Evolutionary conservation across 306 rosid genomes (phyloP).

Genomic region (Alnus rubra): DNA sequence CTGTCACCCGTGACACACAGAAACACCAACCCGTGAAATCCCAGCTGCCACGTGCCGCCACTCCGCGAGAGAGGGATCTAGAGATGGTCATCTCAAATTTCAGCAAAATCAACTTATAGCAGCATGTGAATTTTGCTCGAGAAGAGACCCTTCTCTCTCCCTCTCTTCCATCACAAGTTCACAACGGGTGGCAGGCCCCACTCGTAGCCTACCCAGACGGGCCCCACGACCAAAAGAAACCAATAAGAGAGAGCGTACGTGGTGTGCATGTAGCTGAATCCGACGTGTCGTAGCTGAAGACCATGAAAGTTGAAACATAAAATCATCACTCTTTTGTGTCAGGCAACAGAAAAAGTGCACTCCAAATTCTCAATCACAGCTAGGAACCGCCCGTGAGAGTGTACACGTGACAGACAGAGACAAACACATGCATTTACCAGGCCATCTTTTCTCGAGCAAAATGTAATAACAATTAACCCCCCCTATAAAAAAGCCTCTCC

Average conservation of each 20-base stretch:
- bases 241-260: conserved; percentile 26
- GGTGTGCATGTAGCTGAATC: not conserved
- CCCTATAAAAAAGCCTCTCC: conserved; percentile 33
- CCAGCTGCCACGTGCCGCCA: conserved; percentile 42
- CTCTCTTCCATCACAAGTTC: not conserved
- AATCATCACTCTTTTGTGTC: conserved; percentile 23
- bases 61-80: not conserved
- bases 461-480: not conserved
- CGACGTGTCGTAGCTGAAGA: conserved; percentile 34
- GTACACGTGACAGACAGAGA: conserved; percentile 56
- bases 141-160: not conserved
- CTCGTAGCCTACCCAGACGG: not conserved
- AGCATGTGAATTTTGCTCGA: conserved; percentile 46
- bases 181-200: not conserved
- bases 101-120: conserved; percentile 38
- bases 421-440: conserved; percentile 37
- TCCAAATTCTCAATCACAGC: conserved; percentile 21
- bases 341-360: conserved; percentile 26
- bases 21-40: conserved; percentile 59
- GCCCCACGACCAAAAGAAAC: conserved; percentile 9
- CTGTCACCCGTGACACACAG: conserved; percentile 54
- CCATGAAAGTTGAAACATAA: conserved; percentile 34
- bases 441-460: not conserved
- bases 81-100: conserved; percentile 10
- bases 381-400: conserved; percentile 36